phyloP scores from a whole-genome alignment of 78 protist genomes.

The Dictyostelium firmibasis region DNA sequence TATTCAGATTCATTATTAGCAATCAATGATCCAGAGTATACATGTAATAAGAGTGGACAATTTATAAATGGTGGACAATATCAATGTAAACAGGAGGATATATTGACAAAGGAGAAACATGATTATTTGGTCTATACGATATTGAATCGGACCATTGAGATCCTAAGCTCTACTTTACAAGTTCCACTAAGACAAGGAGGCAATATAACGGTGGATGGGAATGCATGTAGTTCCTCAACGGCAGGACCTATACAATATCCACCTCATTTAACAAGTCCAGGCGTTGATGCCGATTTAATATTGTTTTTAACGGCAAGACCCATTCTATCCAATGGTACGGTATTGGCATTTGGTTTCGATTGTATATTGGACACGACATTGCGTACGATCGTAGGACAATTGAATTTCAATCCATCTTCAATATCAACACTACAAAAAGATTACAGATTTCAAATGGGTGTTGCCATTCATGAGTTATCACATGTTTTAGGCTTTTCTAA shows the following conservation, averaged over 20 bases:
- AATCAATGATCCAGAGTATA: slow-evolving; percentile 1
- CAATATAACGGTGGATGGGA: not conserved
- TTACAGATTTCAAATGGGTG: not conserved
- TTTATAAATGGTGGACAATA: not conserved
- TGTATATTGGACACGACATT: not conserved
- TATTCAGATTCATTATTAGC: slow-evolving; percentile 2
- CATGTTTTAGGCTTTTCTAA: slow-evolving; percentile 81
- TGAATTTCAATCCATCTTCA: slow-evolving; percentile 74
- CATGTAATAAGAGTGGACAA: not conserved
- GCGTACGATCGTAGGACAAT: slow-evolving; percentile 17
- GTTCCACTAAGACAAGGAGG: not conserved
- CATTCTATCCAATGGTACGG: not conserved
- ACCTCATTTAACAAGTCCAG: not conserved
- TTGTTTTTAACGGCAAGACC: slow-evolving; percentile 53
- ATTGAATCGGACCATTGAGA: not conserved
- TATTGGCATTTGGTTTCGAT: slow-evolving; percentile 59
- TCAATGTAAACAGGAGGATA: slow-evolving; percentile 7
- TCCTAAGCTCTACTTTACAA: not conserved
- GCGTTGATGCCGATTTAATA: slow-evolving; percentile 18
- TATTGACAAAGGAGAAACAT: not conserved
- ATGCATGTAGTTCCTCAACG: not conserved
- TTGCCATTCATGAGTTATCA: slow-evolving; percentile 73
- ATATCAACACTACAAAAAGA: not conserved
- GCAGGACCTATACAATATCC: not conserved
- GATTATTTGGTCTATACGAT: not conserved